Evolutionary conservation across 2,329 filamentous ascomycete genomes (phyloP).

Genomic region (Verticillium klebahnii): DNA sequence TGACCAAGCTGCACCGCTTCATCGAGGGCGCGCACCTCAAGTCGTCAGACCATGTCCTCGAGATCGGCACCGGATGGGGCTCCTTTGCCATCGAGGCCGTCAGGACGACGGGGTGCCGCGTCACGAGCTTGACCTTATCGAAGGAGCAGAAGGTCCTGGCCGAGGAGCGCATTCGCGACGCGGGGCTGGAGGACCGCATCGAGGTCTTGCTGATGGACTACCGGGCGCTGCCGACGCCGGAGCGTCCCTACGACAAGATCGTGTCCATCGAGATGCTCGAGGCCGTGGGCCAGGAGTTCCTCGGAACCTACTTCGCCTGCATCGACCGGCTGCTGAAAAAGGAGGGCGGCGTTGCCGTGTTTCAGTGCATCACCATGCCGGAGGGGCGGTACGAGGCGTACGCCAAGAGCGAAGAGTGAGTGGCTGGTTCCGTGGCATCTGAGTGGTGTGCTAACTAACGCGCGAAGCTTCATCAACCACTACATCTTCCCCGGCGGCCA

Average conservation of each 20-base stretch:
- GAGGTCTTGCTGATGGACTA: conserved; percentile 67
- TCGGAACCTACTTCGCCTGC: conserved; percentile 63
- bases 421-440: conserved; percentile 1
- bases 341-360: conserved; percentile 62
- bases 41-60: conserved; percentile 61
- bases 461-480: conserved; percentile 60
- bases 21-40: conserved; percentile 62
- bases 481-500: conserved; percentile 80
- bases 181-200: conserved; percentile 56
- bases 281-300: conserved; percentile 63
- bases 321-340: conserved; percentile 61
- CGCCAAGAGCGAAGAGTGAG: conserved; percentile 58
- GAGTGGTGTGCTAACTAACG: background rate
- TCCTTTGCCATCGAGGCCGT: conserved; percentile 69
- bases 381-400: conserved; percentile 64
- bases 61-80: conserved; percentile 75
- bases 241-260: conserved; percentile 61
- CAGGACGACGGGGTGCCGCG: conserved; percentile 58
- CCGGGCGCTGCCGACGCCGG: conserved; percentile 51
- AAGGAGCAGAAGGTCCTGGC: conserved; percentile 65
- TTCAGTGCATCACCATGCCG: conserved; percentile 76
- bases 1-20: conserved; percentile 61
- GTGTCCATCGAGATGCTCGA: conserved; percentile 77
- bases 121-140: conserved; percentile 65
- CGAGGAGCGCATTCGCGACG: conserved; percentile 57